A percentile compares a stretch with the other conserved stretches of the same genome.
These are phyloP conservation scores for Pterocarpus santalinus DNA, from an alignment of 306 rosid species.

Conservation along the genomic window DNA sequence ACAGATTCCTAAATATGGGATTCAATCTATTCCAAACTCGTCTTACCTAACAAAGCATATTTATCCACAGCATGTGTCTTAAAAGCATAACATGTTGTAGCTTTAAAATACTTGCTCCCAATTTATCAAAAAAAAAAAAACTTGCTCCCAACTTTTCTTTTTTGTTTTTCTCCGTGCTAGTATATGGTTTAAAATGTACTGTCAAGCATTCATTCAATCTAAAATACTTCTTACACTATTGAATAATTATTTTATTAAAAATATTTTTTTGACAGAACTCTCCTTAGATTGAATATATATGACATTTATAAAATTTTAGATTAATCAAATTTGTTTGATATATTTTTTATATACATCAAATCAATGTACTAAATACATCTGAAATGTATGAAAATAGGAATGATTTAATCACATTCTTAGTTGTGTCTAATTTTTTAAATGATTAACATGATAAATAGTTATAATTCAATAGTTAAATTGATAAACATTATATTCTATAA, in stretches of 20 bases:
- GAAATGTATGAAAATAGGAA: background rate
- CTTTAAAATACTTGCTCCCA: slow-evolving; percentile 28
- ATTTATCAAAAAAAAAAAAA: background rate
- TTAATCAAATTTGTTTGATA: no score
- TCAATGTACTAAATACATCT: no score
- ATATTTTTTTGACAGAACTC: no score
- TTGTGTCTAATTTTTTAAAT: background rate
- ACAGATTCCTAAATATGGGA: slow-evolving; percentile 23
- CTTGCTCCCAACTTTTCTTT: slow-evolving; percentile 19
- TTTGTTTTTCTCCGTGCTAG: slow-evolving; percentile 33
- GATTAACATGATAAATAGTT: background rate
- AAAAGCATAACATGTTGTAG: slow-evolving; percentile 34
- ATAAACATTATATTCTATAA: background rate
- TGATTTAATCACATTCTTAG: background rate
- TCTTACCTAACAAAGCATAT: slow-evolving; percentile 32
- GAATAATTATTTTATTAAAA: no score
- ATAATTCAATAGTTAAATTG: background rate
- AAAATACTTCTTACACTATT: no score
- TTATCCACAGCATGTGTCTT: slow-evolving; percentile 36
- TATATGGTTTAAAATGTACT: slow-evolving; percentile 12
- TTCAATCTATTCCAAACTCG: slow-evolving; percentile 5
- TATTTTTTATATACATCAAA: background rate
- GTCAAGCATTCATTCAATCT: background rate
- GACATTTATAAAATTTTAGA: no score
- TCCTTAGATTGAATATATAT: no score